Evolutionary conservation across 1,284 basidiomycete genomes (phyloP).

Genomic region (Cutaneotrichosporon sp.): DNA sequence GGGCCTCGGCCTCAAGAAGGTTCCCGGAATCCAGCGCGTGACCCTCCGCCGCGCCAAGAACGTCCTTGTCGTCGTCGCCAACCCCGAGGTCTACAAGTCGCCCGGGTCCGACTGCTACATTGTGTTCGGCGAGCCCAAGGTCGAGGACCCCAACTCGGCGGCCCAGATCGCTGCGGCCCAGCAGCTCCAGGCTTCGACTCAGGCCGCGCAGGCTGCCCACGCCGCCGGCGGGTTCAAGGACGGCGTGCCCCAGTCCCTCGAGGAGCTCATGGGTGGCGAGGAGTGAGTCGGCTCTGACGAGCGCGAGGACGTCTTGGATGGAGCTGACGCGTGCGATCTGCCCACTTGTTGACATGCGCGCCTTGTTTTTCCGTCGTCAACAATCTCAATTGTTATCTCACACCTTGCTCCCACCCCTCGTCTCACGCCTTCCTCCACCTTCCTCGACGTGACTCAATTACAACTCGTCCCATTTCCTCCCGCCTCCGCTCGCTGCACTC

Average conservation of each 20-base stretch:
- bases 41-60: constrained; percentile 94
- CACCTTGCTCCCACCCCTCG: not conserved
- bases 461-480: not conserved
- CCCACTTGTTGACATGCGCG: not conserved
- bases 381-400: constrained; percentile 1
- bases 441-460: not conserved
- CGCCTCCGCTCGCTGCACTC: not conserved
- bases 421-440: not conserved
- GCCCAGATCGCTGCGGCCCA: constrained; percentile 82
- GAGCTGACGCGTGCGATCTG: constrained; percentile 2
- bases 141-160: constrained; percentile 87
- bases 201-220: constrained; percentile 52
- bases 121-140: constrained; percentile 98
- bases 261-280: constrained; percentile 60
- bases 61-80: constrained; percentile 88
- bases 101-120: constrained; percentile 97
- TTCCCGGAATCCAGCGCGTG: constrained; percentile 90
- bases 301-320: not conserved
- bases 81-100: constrained; percentile 98
- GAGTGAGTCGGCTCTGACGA: constrained; percentile 55
- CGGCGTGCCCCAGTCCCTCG: constrained; percentile 61
- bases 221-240: constrained; percentile 54
- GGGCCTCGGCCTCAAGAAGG: constrained; percentile 84
- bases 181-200: constrained; percentile 64
- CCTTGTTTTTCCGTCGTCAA: not conserved